A percentile compares a stretch with the other conserved stretches of the same genome.
phyloP scores from a whole-genome alignment of 331 rosid genomes.

The Telfairia occidentalis region DNA sequence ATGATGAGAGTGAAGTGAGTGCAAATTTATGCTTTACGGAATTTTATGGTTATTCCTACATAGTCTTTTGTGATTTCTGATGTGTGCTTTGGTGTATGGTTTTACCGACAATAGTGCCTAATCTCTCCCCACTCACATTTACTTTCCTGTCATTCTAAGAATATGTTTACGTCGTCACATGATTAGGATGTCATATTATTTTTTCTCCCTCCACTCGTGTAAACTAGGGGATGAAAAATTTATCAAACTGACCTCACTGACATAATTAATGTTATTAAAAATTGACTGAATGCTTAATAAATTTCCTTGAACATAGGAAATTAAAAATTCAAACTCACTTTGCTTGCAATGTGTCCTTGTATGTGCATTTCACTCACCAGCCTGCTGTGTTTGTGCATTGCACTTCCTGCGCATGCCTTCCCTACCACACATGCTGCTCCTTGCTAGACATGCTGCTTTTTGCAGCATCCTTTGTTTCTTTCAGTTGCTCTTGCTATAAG shows the following conservation, averaged over 20 bases:
- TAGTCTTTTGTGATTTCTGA: neutral
- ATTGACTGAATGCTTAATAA: neutral
- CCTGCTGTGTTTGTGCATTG: neutral
- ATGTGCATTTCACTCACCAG: neutral
- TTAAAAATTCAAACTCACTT: neutral
- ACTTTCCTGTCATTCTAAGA: neutral
- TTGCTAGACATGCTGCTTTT: neutral
- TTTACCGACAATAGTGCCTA: neutral
- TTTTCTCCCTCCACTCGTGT: neutral
- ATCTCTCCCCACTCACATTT: neutral
- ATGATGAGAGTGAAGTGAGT: constrained; percentile 85
- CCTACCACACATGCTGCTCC: neutral
- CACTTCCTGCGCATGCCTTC: neutral
- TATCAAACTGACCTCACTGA: neutral
- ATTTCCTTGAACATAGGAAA: neutral
- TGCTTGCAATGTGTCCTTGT: neutral
- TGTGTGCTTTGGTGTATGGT: neutral
- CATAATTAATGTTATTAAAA: neutral
- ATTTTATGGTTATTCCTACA: neutral
- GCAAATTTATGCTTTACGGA: neutral
- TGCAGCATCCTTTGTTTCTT: neutral
- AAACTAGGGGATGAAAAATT: neutral
- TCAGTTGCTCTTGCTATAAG: neutral
- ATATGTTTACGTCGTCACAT: neutral
- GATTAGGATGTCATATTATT: neutral